These are phyloP conservation scores for Alternaria atra DNA, from an alignment of 2,329 filamentous ascomycete genomes.

Conservation along the genomic window DNA sequence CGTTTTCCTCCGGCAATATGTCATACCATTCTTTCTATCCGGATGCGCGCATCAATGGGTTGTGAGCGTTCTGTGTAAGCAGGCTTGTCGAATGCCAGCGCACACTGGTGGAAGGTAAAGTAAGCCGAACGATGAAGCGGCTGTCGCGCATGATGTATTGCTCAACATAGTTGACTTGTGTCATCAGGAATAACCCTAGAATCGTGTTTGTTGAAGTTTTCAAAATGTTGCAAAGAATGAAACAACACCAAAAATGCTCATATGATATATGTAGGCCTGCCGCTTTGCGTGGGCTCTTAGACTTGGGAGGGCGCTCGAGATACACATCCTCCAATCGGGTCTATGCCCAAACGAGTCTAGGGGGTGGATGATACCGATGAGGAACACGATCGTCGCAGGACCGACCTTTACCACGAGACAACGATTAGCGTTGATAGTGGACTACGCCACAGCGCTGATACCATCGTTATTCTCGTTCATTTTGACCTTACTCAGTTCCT, in stretches of 20 bases:
- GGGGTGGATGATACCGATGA: neutral
- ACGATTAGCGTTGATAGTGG: neutral
- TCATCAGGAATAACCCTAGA: neutral
- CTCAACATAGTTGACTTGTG: neutral
- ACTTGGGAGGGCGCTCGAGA: neutral
- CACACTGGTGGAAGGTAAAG: constrained; percentile 25
- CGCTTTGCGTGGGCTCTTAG: constrained; percentile 1
- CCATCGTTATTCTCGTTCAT: neutral
- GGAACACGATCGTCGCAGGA: neutral
- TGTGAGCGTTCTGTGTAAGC: constrained; percentile 19
- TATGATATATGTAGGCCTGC: neutral
- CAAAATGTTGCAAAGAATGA: neutral
- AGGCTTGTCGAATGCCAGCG: constrained; percentile 32
- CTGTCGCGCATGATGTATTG: constrained; percentile 6
- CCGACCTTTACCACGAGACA: neutral
- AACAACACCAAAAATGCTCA: neutral
- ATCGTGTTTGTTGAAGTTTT: neutral
- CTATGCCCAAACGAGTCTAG: constrained; percentile 1
- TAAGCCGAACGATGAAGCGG: constrained; percentile 7
- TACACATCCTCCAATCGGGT: neutral
- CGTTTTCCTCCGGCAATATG: constrained; percentile 32
- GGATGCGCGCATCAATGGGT: constrained; percentile 17
- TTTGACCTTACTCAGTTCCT: neutral
- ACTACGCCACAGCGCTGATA: neutral
- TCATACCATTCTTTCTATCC: constrained; percentile 23